These are phyloP conservation scores for Nemophila menziesii DNA, from an alignment of 257 asterid genomes.

Conservation along the genomic window DNA sequence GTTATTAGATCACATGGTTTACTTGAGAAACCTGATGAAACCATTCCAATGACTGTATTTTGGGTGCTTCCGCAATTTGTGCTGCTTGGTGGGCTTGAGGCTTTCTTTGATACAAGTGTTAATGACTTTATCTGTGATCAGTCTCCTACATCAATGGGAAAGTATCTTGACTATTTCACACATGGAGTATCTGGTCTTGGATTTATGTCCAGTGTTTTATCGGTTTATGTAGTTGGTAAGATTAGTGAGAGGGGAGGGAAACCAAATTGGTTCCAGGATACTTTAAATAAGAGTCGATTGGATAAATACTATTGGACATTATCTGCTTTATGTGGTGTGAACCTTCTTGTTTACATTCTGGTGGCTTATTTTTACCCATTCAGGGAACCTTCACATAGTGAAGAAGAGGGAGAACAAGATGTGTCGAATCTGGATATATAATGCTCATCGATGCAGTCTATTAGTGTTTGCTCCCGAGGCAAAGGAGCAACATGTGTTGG, in stretches of 20 bases:
- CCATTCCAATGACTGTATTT: slow-evolving; percentile 28
- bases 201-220: slow-evolving; percentile 22
- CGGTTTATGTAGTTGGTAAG: no score
- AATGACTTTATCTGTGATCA: slow-evolving; percentile 15
- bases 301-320: slow-evolving; percentile 46
- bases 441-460: no score
- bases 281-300: slow-evolving; percentile 43
- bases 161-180: slow-evolving; percentile 15
- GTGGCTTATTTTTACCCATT: no score
- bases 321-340: slow-evolving; percentile 32
- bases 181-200: slow-evolving; percentile 37
- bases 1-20: slow-evolving; percentile 6
- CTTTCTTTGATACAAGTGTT: slow-evolving; percentile 18
- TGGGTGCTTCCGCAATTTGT: slow-evolving; percentile 44
- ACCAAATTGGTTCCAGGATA: slow-evolving; percentile 38
- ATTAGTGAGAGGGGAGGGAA: no score
- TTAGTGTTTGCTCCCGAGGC: no score
- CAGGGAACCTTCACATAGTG: no score
- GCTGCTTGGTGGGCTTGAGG: slow-evolving; percentile 31
- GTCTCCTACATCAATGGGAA: slow-evolving; percentile 21
- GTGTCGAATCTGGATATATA: no score
- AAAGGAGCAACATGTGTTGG: no score
- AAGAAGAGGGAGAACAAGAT: no score
- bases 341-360: no score
- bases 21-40: slow-evolving; percentile 18